These are phyloP conservation scores for Dioscorea cayenensis DNA, from an alignment of 116 monocot species.

Conservation along the genomic window DNA sequence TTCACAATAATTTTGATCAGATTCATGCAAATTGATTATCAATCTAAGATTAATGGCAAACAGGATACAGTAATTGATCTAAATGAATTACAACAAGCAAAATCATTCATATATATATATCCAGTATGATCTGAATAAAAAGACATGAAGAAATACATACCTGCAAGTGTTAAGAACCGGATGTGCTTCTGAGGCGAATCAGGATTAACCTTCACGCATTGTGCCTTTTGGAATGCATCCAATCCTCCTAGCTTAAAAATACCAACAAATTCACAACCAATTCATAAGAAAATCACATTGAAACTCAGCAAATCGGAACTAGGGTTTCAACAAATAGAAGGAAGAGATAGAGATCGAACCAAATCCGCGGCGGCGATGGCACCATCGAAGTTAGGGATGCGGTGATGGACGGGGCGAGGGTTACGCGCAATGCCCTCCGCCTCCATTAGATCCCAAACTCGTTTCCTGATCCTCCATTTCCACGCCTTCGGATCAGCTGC, in stretches of 20 bases:
- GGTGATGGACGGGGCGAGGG: constrained; percentile 87
- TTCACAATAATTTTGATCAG: no score
- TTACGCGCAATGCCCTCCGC: constrained; percentile 49
- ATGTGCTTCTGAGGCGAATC: constrained; percentile 95
- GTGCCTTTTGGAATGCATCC: constrained; percentile 54
- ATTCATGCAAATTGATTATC: no score
- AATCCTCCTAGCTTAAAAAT: constrained; percentile 51
- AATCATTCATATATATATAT: no score
- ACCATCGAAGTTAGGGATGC: constrained; percentile 85
- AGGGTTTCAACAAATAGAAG: not conserved
- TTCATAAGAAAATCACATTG: not conserved
- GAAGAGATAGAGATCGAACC: constrained; percentile 8
- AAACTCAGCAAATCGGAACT: not conserved
- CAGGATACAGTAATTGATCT: no score
- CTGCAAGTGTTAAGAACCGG: constrained; percentile 75
- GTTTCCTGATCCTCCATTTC: constrained; percentile 83
- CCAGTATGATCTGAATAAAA: not conserved
- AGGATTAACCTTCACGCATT: constrained; percentile 93
- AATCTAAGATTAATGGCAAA: no score
- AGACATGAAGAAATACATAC: constrained; percentile 14
- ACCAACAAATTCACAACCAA: not conserved
- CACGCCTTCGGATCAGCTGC: constrained; percentile 51
- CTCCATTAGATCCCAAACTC: constrained; percentile 88
- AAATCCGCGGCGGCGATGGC: constrained; percentile 54
- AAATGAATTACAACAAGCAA: no score